Evolutionary conservation across 352 stramenopile species (phyloP).

Genomic region (Pythium brachiatum): DNA sequence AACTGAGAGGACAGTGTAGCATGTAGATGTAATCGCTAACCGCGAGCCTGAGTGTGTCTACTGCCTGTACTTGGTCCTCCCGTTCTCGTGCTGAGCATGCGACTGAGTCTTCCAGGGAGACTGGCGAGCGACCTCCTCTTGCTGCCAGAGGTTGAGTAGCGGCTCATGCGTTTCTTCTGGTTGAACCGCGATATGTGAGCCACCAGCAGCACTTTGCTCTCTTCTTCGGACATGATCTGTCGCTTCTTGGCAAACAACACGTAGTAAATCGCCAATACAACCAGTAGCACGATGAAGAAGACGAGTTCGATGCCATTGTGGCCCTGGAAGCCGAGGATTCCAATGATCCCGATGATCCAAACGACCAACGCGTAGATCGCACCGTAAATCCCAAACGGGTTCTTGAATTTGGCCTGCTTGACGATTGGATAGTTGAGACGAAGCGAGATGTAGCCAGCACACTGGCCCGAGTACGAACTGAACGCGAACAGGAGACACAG

Average conservation of each 20-base stretch:
- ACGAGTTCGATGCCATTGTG: constrained; percentile 5
- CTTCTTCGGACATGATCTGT: constrained; percentile 21
- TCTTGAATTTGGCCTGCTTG: constrained; percentile 12
- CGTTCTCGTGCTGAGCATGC: neutral
- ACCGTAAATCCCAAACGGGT: constrained; percentile 21
- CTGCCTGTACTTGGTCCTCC: neutral
- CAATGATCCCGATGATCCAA: constrained; percentile 19
- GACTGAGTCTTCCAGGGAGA: neutral
- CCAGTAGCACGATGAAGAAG: constrained; percentile 5
- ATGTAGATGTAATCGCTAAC: neutral
- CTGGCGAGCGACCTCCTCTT: neutral
- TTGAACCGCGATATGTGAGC: constrained; percentile 12
- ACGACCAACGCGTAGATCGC: constrained; percentile 19
- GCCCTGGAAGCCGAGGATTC: constrained; percentile 18
- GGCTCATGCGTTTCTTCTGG: neutral
- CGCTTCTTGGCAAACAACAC: constrained; percentile 7
- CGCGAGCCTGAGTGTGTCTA: neutral
- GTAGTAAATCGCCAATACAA: constrained; percentile 10
- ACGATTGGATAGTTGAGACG: constrained; percentile 13
- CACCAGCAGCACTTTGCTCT: constrained; percentile 15
- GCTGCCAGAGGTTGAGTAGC: neutral
- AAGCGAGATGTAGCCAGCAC: constrained; percentile 23
- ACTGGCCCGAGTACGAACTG: constrained; percentile 24
- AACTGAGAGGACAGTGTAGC: no score
- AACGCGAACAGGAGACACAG: constrained; percentile 24